Evolutionary conservation across 1,139 yeast species (phyloP), one percentile per base, ranked within the genome.

Genomic region (Pichia sp.): DNA sequence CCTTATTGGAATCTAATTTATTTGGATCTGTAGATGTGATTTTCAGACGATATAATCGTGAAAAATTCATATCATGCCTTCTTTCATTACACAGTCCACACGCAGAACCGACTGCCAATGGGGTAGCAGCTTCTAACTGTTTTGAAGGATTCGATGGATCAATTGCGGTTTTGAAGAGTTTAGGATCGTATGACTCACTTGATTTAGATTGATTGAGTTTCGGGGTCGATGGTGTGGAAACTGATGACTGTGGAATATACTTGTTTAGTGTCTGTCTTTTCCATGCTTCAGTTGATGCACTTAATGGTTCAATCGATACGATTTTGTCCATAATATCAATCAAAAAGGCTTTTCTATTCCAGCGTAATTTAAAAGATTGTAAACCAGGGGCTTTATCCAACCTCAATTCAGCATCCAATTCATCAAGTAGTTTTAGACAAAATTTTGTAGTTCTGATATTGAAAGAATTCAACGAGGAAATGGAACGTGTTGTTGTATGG

Each of bases 71-170:
- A 54, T 79, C 85, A 55, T 75, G 74, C 50, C 94, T 72, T 16
- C 66, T 59, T 61, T 88, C 96, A 8, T 88, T 92, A 66, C 97
- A 90, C 42, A 88, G 69, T 7, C 88, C 73, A 64, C 97, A 90
- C 4, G 87, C 77, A 3, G 79, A 78, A 45, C 73, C 68, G 26
- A 81, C 74, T 1, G 96, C 95, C 38, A 85, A 81, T 0, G 95
- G 95, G 29, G 46, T 50, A 34, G 51, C 54, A 7, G 57, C 50
- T 23, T 50, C 55, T 10, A 29, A 36, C 49, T 52, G 39, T 42
- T 49, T 43, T 46, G 49, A 43, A 51, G 38, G 37, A 46, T 51
- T 44, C 8, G n/a, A 8, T 41, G 40, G 32, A 44, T 51, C 33
- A 4, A 40, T 31, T 3, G 48, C 44, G 11, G 33, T 32, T 27